Evolutionary conservation across 179 eudicot genomes (phyloP).

Genomic region (Spergularia azorica): DNA sequence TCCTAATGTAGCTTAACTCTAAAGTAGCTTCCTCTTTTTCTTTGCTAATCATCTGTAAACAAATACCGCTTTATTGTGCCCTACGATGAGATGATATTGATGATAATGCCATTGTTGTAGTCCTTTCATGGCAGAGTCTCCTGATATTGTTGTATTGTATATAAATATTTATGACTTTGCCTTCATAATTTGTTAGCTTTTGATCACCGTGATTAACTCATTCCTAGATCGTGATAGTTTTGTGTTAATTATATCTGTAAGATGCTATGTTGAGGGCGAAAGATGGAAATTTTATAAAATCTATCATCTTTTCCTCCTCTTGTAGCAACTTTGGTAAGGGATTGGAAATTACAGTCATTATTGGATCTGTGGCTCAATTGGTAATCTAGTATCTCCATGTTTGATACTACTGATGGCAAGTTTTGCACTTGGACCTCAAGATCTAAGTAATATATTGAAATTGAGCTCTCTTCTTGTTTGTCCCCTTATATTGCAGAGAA

Average conservation of each 20-base stretch:
- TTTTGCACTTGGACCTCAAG: background rate
- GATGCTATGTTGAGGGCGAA: too few species aligned
- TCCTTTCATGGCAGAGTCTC: background rate
- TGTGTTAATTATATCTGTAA: background rate
- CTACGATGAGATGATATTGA: background rate
- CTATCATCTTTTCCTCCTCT: background rate
- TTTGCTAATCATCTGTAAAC: background rate
- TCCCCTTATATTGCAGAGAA: constrained; percentile 56
- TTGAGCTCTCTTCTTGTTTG: constrained; percentile 12
- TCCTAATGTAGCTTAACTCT: background rate
- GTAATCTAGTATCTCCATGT: background rate
- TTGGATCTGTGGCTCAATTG: background rate
- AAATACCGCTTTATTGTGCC: background rate
- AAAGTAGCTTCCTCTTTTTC: background rate
- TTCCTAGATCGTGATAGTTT: background rate
- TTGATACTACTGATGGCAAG: background rate
- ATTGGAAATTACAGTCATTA: background rate
- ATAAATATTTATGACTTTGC: background rate
- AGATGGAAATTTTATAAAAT: background rate
- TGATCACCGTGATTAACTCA: background rate
- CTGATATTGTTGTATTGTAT: background rate
- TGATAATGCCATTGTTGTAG: too few species aligned
- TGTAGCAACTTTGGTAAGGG: background rate
- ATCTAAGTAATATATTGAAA: constrained; percentile 2
- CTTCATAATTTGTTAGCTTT: background rate